Base-by-base conservation (phyloP, 768 basidiomycete species). In the Lactarius hengduanensis region DNA sequence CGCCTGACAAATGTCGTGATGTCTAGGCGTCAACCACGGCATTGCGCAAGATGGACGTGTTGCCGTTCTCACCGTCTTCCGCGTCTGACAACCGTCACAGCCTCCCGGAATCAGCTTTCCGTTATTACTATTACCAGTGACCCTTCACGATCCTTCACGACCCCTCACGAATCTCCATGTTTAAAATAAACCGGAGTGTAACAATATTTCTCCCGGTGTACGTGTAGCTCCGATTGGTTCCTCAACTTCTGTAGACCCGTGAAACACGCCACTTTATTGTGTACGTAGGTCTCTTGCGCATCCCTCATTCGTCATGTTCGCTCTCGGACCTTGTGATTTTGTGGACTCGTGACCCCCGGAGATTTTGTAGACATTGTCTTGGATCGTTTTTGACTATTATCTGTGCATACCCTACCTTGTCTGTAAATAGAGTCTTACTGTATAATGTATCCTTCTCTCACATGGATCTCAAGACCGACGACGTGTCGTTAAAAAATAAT, bases 31-130 rank as follows among this genome's bases (percentile, higher is more conserved):
- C 40, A 93, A 91, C 72, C 93, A 93, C 73, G 87, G 82, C 59
- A 94, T 95, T 54, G 78, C 83, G 13, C 89, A 92, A 73, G 93
- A 94, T 72, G 92, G 92, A 8, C 82, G 82, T 32, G 83, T 92
- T 20, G 92, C 93, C n/a, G 77, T 94, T 36, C 78, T 94, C 50
- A 93, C 88, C 5, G 86, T 93, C 57, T 69, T 72, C 36, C 83
- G 86, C 26, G 74, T 82, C 30, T 83, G 59, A 62, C 22, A 16
- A 2, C 28, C 15, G 20, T 1, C n/a, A 8, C 36, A 2, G 20
- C 28, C 28, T 1, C 47, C 47, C 11, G 22, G 15, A 41, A 41
- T n/a, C 4, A 11, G n/a, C 1, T 2, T 53, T 43, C 26, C 36
- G 36, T 11, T 13, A 13, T 6, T 1, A 36, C 34, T 16, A 36